Base-by-base conservation (phyloP, 768 basidiomycete genomes). In the Mycena vitilis region DNA sequence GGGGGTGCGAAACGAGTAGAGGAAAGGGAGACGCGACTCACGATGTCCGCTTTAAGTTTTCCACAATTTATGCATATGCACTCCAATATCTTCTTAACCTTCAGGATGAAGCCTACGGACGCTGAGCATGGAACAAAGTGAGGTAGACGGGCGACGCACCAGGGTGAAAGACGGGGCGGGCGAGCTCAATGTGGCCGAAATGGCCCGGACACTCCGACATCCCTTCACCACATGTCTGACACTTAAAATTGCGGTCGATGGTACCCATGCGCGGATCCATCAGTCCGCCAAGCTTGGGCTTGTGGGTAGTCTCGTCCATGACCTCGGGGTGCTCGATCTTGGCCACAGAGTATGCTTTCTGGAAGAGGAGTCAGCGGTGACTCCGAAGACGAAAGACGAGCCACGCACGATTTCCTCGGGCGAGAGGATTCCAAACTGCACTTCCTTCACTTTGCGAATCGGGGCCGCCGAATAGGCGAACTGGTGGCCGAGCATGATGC, bases 1-100 rank as follows among this genome's bases (percentile, higher is more conserved):
- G 90, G 91, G 85, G 91, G 92, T 91, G 91, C 92, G 89, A 94
- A 95, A 93, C 92, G 92, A 95, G 92, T 88, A 89, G 88, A 89
- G 88, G 88, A 88, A 89, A 83, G 79, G 82, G 83, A 88, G 87
- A 83, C 83, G 79, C 83, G 80, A 95, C 96, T 95, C 90, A 98
- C 96, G 87, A 91, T 91, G 83, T 98, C 95, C 71, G 94, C 95
- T 86, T 98, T 98, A 73, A 99, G 87, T 82, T 94, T 96, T 78
- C 98, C 98, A 80, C 98, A 99, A 78, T 97, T 96, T 73, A 97
- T 94, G 86, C 98, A 99, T 73, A 99, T 95, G 82, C 92, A 93
- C 86, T 99, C 98, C 84, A 98, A 82, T 78, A 99, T 98, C 87
- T 99, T 99, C 87, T 99, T 99, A 80, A 99, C 96, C 89, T 99